These are phyloP conservation scores for Craspedostauros australis DNA, from an alignment of 108 stramenopile genomes.

Conservation along the genomic window DNA sequence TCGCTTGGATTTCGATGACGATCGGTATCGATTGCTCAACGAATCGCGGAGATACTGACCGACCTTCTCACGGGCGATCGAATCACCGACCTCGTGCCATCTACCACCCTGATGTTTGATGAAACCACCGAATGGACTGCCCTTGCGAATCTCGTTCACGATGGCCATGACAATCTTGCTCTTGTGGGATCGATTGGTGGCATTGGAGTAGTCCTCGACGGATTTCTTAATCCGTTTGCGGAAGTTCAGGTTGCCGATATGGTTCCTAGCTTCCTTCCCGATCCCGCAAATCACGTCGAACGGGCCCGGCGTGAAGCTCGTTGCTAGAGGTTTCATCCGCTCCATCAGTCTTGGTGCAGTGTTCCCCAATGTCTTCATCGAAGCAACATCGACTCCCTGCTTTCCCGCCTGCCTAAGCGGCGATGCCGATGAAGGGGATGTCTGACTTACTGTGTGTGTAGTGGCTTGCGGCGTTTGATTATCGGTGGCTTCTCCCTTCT, in stretches of 20 bases:
- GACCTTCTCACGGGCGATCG: slow-evolving; percentile 14
- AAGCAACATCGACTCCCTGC: background rate
- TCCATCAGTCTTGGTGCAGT: background rate
- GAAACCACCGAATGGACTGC: slow-evolving; percentile 9
- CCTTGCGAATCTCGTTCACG: background rate
- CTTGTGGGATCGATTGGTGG: slow-evolving; percentile 3
- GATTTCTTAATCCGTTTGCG: background rate
- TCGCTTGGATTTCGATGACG: background rate
- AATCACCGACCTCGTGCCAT: slow-evolving; percentile 11
- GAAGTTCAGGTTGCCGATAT: slow-evolving; percentile 1
- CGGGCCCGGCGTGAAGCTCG: background rate
- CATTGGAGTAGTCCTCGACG: slow-evolving; percentile 4
- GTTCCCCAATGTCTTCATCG: background rate
- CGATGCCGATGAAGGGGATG: background rate
- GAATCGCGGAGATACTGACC: slow-evolving; percentile 9
- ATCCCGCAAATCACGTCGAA: slow-evolving; percentile 11
- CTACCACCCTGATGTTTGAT: background rate
- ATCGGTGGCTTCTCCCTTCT: too few relatives aligned
- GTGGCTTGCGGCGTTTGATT: too few relatives aligned
- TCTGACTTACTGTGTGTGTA: background rate
- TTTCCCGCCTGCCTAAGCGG: background rate
- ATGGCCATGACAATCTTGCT: background rate
- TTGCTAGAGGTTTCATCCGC: slow-evolving; percentile 1
- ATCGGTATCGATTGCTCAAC: background rate
- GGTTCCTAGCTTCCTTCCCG: background rate